Percentiles rank a stretch among this genome's conserved stretches.
Evolutionary conservation across 208 protist species (phyloP).

Genomic region (Trichomonas tenax): DNA sequence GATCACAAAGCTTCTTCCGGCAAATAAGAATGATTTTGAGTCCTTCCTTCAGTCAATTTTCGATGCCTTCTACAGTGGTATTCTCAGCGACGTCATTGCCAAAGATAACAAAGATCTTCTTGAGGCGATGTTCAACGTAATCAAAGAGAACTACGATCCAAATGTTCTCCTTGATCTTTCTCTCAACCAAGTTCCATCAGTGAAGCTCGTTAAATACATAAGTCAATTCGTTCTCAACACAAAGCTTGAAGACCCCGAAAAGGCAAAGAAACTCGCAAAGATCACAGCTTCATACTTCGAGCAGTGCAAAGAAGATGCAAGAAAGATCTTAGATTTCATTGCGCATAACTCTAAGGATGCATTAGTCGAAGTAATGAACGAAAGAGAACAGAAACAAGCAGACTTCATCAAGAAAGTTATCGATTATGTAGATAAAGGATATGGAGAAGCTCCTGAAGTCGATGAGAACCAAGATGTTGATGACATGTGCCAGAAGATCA

Average conservation of each 20-base stretch:
- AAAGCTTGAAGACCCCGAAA: background rate
- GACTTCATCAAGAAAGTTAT: background rate
- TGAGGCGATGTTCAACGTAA: background rate
- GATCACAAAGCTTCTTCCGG: background rate
- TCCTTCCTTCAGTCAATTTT: background rate
- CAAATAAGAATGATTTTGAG: background rate
- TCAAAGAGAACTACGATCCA: background rate
- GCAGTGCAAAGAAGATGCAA: background rate
- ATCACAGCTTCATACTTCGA: background rate
- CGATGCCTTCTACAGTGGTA: background rate
- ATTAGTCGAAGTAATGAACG: background rate
- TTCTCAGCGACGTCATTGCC: background rate
- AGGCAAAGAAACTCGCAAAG: background rate
- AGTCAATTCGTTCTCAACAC: background rate
- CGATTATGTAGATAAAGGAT: background rate
- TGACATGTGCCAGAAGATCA: background rate
- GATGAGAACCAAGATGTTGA: background rate
- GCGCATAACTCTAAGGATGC: background rate
- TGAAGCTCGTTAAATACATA: background rate
- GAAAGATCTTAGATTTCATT: background rate
- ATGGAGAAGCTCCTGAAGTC: background rate
- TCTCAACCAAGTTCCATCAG: background rate
- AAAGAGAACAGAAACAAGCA: background rate
- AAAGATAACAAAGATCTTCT: background rate
- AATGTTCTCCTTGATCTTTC: background rate